Conservation (phyloP, 192 early-diverging fungal species). For the Phycomyces blakesleeanus region DNA sequence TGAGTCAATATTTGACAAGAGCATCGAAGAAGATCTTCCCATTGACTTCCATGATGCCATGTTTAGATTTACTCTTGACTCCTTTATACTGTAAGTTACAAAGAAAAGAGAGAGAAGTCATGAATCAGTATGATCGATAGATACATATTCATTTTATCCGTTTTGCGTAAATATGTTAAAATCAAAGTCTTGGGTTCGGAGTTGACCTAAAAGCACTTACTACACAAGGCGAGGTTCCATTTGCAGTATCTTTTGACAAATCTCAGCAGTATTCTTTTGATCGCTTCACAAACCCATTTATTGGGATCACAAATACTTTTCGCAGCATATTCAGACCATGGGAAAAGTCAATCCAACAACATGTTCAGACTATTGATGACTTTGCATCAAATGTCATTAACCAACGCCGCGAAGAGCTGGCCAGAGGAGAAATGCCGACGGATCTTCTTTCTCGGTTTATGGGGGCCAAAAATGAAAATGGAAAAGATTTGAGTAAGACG, state of each 20-base stretch:
- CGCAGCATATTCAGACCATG: slow-evolving; percentile 16
- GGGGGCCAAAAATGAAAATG: slow-evolving; percentile 27
- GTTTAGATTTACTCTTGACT: slow-evolving; percentile 48
- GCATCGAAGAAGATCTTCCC: slow-evolving; percentile 22
- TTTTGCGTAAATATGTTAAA: too few species aligned
- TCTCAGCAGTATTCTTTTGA: slow-evolving; percentile 35
- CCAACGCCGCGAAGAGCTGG: slow-evolving; percentile 28
- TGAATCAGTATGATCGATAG: too few species aligned
- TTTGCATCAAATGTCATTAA: slow-evolving; percentile 27
- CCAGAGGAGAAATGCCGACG: neutral
- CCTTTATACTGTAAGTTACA: slow-evolving; percentile 44
- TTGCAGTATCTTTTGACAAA: slow-evolving; percentile 52
- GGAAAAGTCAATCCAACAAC: slow-evolving; percentile 17
- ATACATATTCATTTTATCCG: too few species aligned
- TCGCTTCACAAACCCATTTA: slow-evolving; percentile 31
- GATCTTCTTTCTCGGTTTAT: slow-evolving; percentile 37
- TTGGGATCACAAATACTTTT: neutral
- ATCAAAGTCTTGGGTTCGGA: slow-evolving; percentile 44
- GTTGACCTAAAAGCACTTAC: slow-evolving; percentile 39
- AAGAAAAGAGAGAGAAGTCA: too few species aligned
- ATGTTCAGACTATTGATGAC: slow-evolving; percentile 23
- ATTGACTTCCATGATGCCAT: slow-evolving; percentile 49
- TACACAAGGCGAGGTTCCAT: slow-evolving; percentile 34
- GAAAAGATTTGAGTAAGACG: slow-evolving; percentile 16
- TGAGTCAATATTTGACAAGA: slow-evolving; percentile 24